These are phyloP conservation scores for Plicaturopsis crispa DNA, from an alignment of 768 basidiomycete species.

Conservation along the genomic window DNA sequence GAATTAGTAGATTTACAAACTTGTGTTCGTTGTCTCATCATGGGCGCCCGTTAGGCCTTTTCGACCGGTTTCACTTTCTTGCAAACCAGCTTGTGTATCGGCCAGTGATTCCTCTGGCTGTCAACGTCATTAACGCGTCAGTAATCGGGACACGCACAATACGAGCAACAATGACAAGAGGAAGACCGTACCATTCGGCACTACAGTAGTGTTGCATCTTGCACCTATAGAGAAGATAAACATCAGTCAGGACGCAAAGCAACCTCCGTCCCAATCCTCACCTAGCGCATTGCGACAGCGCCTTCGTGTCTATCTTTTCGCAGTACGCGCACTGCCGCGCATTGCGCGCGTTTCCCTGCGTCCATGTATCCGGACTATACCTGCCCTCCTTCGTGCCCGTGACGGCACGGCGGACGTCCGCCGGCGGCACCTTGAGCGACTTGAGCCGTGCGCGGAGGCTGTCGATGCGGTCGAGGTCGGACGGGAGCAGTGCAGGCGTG, in stretches of 20 bases:
- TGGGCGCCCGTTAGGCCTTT: too few relatives aligned
- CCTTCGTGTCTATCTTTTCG: conserved; percentile 8
- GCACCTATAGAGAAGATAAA: conserved; percentile 9
- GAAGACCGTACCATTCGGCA: conserved; percentile 13
- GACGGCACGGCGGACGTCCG: conserved; percentile 11
- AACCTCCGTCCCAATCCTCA: conserved; percentile 5
- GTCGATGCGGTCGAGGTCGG: conserved; percentile 24
- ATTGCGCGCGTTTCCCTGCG: conserved; percentile 12
- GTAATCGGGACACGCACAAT: neutral
- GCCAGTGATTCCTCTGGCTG: conserved; percentile 13
- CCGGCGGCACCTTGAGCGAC: conserved; percentile 8
- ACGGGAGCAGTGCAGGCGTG: conserved; percentile 14
- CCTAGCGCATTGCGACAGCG: conserved; percentile 8
- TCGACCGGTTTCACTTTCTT: conserved; percentile 1
- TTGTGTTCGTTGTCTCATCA: too few relatives aligned
- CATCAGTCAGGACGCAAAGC: neutral
- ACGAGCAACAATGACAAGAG: neutral
- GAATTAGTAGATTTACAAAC: too few relatives aligned
- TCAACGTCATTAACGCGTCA: neutral
- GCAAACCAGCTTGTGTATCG: conserved; percentile 12
- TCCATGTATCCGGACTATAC: conserved; percentile 10
- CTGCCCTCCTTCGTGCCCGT: conserved; percentile 12
- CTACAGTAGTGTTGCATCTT: conserved; percentile 16
- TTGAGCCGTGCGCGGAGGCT: conserved; percentile 6
- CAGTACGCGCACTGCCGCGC: conserved; percentile 15